Conservation (phyloP, 345 rosid species). For the Viola odorata region DNA sequence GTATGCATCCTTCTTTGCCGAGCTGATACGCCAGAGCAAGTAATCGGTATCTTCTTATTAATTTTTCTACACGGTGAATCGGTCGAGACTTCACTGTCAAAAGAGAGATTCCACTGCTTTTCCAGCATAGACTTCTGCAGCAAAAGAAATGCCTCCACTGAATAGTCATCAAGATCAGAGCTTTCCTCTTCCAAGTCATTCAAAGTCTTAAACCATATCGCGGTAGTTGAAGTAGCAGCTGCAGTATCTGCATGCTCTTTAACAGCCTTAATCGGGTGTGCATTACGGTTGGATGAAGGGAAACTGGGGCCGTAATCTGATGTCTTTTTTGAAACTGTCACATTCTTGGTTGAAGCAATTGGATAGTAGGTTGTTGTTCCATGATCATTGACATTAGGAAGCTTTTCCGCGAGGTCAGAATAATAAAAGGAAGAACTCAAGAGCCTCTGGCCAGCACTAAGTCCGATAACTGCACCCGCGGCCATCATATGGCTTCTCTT, state of each 20-base stretch:
- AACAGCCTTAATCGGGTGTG: constrained; percentile 53
- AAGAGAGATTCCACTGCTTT: constrained; percentile 88
- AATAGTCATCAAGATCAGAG: constrained; percentile 43
- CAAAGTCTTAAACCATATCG: constrained; percentile 33
- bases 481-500: constrained; percentile 54
- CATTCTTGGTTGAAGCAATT: constrained; percentile 36
- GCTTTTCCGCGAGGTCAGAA: constrained; percentile 54
- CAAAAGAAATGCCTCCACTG: constrained; percentile 71
- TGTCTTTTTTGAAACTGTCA: constrained; percentile 44
- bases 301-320: constrained; percentile 45
- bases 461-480: constrained; percentile 76
- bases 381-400: constrained; percentile 35
- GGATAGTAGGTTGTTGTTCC: constrained; percentile 33
- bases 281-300: constrained; percentile 36
- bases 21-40: constrained; percentile 76
- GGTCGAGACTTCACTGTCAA: constrained; percentile 36
- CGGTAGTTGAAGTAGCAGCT: constrained; percentile 32
- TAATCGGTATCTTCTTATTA: constrained; percentile 44
- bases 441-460: constrained; percentile 68
- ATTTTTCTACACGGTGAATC: constrained; percentile 29
- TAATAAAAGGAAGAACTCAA: constrained; percentile 60
- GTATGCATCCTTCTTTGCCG: constrained; percentile 60
- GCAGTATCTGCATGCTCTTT: constrained; percentile 47
- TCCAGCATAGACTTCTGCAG: constrained; percentile 90
- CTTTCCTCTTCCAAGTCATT: constrained; percentile 39